Conservation (phyloP, 768 basidiomycete species). For the Termitomyces sp. region DNA sequence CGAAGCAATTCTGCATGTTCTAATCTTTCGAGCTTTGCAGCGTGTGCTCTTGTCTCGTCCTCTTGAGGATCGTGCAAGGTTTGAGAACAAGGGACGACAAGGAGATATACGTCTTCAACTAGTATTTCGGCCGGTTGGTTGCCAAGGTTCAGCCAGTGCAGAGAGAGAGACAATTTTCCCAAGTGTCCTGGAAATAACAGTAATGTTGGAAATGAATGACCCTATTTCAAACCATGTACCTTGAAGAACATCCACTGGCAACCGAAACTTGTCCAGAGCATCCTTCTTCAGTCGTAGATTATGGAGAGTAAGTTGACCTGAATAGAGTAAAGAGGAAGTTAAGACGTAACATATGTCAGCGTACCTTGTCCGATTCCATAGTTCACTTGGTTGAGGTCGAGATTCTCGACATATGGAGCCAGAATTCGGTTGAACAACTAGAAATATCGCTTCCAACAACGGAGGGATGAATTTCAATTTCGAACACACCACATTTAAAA, state of each 20-base stretch:
- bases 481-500: conserved; percentile 65
- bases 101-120: conserved; percentile 92
- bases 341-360: background rate
- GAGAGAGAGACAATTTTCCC: conserved; percentile 78
- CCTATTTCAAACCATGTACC: conserved; percentile 39
- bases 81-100: conserved; percentile 79
- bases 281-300: conserved; percentile 88
- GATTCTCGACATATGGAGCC: conserved; percentile 92
- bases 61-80: conserved; percentile 71
- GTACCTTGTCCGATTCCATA: conserved; percentile 86
- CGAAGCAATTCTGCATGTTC: conserved; percentile 84
- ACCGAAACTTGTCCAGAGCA: conserved; percentile 89
- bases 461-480: background rate
- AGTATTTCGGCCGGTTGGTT: conserved; percentile 88
- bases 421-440: conserved; percentile 85
- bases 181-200: conserved; percentile 54
- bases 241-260: conserved; percentile 93
- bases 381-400: conserved; percentile 92
- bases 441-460: background rate
- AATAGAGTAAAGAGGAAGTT: conserved; percentile 1
- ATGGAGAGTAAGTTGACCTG: conserved; percentile 73
- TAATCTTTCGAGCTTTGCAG: conserved; percentile 83
- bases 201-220: background rate
- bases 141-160: conserved; percentile 86
- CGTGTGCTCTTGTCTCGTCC: conserved; percentile 76